A percentile compares a stretch with the other conserved stretches of the same genome.
Evolutionary conservation across 805 yeast species (phyloP).

Genomic region (Wickerhamiella siamensis): DNA sequence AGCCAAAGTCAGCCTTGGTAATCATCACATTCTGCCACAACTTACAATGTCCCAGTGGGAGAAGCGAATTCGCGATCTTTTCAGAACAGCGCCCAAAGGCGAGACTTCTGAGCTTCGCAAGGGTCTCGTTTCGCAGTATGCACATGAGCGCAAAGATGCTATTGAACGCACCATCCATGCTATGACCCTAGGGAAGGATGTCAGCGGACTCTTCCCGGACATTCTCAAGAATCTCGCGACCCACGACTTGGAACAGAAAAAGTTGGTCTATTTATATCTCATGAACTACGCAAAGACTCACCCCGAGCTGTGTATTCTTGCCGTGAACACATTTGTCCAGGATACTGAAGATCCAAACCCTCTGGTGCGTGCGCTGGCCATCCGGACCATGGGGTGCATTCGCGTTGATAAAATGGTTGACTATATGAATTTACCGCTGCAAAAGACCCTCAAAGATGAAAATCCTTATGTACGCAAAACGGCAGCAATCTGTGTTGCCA

Average conservation of each 20-base stretch:
- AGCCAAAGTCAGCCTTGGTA: neutral
- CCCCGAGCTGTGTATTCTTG: constrained; percentile 90
- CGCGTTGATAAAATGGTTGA: constrained; percentile 91
- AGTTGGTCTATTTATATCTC: constrained; percentile 80
- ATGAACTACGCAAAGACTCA: constrained; percentile 96
- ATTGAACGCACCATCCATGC: constrained; percentile 94
- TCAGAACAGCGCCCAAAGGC: constrained; percentile 45
- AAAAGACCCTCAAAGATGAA: constrained; percentile 74
- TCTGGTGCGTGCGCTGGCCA: constrained; percentile 85
- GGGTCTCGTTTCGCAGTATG: constrained; percentile 89
- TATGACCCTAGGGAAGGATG: constrained; percentile 97
- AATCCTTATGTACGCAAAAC: constrained; percentile 96
- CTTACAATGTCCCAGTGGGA: constrained; percentile 25
- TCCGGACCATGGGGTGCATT: constrained; percentile 97
- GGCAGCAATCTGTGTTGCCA: constrained; percentile 94
- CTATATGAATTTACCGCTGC: constrained; percentile 81
- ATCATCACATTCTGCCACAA: neutral
- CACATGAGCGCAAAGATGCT: constrained; percentile 83
- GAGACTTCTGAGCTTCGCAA: constrained; percentile 77
- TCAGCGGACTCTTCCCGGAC: constrained; percentile 86
- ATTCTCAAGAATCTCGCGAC: constrained; percentile 94
- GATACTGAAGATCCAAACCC: constrained; percentile 97
- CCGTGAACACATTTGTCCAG: constrained; percentile 89
- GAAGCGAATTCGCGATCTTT: constrained; percentile 38
- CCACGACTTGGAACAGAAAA: constrained; percentile 90